These are phyloP conservation scores for Sophora flavescens DNA, from an alignment of 306 rosid species.

Conservation along the genomic window DNA sequence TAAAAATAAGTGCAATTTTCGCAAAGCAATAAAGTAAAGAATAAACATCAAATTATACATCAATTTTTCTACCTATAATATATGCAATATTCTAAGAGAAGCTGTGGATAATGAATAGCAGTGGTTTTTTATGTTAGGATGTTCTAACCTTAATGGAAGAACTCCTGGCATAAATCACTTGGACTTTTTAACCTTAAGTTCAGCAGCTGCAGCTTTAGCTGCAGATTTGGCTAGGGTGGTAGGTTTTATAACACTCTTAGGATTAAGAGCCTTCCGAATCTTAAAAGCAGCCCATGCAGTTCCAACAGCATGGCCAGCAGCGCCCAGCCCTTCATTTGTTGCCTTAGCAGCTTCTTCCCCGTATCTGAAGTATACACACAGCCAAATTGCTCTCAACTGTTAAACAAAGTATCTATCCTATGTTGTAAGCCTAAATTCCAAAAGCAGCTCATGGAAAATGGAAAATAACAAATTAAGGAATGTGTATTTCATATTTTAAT, in stretches of 20 bases:
- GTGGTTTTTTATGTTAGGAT: constrained; percentile 14
- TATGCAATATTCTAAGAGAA: constrained; percentile 33
- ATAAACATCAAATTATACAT: constrained; percentile 3
- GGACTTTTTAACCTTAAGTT: constrained; percentile 57
- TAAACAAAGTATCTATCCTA: background rate
- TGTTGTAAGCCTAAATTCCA: constrained; percentile 31
- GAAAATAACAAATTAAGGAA: background rate
- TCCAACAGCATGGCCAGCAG: constrained; percentile 95
- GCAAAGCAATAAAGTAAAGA: constrained; percentile 15
- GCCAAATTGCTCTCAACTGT: constrained; percentile 17
- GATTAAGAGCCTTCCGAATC: constrained; percentile 82
- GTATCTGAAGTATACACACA: constrained; percentile 59
- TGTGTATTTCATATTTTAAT: background rate
- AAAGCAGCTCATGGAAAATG: constrained; percentile 2
- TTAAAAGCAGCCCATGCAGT: constrained; percentile 89
- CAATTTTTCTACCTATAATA: constrained; percentile 34
- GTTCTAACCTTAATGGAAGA: constrained; percentile 37
- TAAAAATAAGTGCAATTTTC: background rate
- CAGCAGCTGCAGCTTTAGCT: constrained; percentile 71
- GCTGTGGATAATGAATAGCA: constrained; percentile 21
- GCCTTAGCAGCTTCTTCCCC: constrained; percentile 94
- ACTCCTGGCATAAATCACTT: constrained; percentile 53
- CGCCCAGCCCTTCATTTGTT: constrained; percentile 78
- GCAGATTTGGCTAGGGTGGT: constrained; percentile 64
- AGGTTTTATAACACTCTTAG: constrained; percentile 71